Conservation (phyloP, 257 asterid genomes). For the Salvia splendens region DNA sequence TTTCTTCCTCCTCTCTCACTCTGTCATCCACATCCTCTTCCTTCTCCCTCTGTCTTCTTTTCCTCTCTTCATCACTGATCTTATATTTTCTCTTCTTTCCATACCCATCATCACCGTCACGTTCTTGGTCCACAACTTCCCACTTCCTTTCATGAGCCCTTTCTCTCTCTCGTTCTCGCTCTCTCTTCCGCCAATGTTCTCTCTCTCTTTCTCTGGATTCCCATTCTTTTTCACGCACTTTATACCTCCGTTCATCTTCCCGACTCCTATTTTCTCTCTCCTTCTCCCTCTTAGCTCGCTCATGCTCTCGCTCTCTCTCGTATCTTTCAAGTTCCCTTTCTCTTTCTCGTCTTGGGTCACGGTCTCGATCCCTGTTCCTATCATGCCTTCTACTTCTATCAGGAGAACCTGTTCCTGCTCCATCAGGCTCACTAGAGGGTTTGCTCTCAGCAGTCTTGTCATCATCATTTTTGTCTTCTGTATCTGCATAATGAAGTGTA, state of each 20-base stretch:
- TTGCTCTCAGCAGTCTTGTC: conserved; percentile 72
- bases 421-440: conserved; percentile 66
- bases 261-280: conserved; percentile 88
- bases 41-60: conserved; percentile 81
- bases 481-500: conserved; percentile 42
- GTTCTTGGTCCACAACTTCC: conserved; percentile 83
- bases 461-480: conserved; percentile 69
- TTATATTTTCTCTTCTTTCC: conserved; percentile 80
- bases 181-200: conserved; percentile 87
- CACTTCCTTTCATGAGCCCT: conserved; percentile 83
- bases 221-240: conserved; percentile 94
- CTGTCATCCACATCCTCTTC: conserved; percentile 88
- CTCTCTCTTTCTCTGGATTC: conserved; percentile 94
- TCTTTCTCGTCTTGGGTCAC: conserved; percentile 73
- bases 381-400: conserved; percentile 77
- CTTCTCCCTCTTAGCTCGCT: conserved; percentile 92
- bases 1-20: conserved; percentile 83
- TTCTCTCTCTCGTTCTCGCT: conserved; percentile 87
- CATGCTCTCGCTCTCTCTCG: conserved; percentile 93
- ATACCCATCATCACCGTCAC: conserved; percentile 77
- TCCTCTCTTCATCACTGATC: conserved; percentile 84
- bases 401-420: conserved; percentile 72
- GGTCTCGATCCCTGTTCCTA: conserved; percentile 80
- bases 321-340: conserved; percentile 93
- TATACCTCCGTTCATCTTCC: conserved; percentile 94